Percentiles rank a stretch among this genome's conserved stretches.
phyloP scores from a whole-genome alignment of 192 early-diverging fungal genomes.

The Entomortierella parvispora region DNA sequence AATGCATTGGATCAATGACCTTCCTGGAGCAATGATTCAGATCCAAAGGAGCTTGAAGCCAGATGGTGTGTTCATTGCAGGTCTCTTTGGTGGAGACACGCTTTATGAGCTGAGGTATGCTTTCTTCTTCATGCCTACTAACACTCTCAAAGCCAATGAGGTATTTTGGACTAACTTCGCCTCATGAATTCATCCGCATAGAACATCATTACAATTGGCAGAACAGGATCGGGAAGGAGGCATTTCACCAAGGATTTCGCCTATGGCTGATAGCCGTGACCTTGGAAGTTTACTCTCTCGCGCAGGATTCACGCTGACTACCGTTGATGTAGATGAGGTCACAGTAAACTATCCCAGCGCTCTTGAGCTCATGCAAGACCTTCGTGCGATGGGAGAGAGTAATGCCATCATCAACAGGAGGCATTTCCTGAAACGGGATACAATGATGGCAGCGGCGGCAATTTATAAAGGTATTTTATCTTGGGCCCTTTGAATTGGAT shows the following conservation, averaged over 20 bases:
- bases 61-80: slow-evolving; percentile 92
- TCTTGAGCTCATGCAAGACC: slow-evolving; percentile 90
- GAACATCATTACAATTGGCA: slow-evolving; percentile 90
- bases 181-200: slow-evolving; percentile 26
- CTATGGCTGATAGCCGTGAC: slow-evolving; percentile 85
- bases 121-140: too few species aligned
- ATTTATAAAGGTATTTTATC: slow-evolving; percentile 84
- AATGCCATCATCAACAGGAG: slow-evolving; percentile 83
- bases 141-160: too few species aligned
- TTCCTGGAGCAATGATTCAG: slow-evolving; percentile 90
- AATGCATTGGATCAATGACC: slow-evolving; percentile 97
- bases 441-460: slow-evolving; percentile 82
- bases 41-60: slow-evolving; percentile 84
- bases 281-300: slow-evolving; percentile 82
- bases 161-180: background rate
- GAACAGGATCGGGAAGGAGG: slow-evolving; percentile 93
- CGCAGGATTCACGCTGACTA: slow-evolving; percentile 89
- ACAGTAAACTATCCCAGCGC: slow-evolving; percentile 91
- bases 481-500: too few species aligned
- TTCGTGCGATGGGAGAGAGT: slow-evolving; percentile 93
- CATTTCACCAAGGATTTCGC: slow-evolving; percentile 88
- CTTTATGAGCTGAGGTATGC: slow-evolving; percentile 90
- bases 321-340: slow-evolving; percentile 94
- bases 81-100: slow-evolving; percentile 96
- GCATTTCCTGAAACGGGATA: slow-evolving; percentile 82